A percentile compares a stretch with the other conserved stretches of the same genome.
These are phyloP conservation scores for Phytophthora capsici DNA, from an alignment of 352 stramenopile genomes.

Conservation along the genomic window DNA sequence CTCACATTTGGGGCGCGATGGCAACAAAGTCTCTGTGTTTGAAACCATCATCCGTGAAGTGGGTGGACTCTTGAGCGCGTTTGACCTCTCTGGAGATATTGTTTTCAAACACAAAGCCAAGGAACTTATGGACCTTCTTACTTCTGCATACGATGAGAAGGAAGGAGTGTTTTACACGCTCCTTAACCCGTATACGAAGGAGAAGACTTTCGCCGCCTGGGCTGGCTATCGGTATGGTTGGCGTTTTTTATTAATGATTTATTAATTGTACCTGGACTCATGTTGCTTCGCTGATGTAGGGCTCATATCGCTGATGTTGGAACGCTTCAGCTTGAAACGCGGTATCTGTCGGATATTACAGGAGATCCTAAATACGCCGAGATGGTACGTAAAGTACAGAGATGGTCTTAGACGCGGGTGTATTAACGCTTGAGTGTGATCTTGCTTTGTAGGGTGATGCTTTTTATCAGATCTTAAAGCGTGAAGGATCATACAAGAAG, in stretches of 20 bases:
- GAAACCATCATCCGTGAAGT: conserved; percentile 99
- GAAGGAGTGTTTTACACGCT: conserved; percentile 92
- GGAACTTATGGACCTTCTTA: conserved; percentile 80
- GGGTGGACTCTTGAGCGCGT: conserved; percentile 96
- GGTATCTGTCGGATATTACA: conserved; percentile 83
- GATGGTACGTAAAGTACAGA: conserved; percentile 41
- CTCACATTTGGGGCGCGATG: conserved; percentile 65
- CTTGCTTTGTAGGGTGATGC: conserved; percentile 57
- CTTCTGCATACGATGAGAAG: conserved; percentile 89
- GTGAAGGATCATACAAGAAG: conserved; percentile 72
- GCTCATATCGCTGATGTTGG: conserved; percentile 83
- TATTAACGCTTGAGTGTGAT: too few relatives aligned
- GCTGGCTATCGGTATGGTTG: conserved; percentile 42
- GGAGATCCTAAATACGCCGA: conserved; percentile 74
- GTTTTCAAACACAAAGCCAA: conserved; percentile 93
- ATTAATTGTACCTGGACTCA: background rate
- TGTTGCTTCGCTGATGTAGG: conserved; percentile 24
- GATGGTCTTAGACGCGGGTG: too few relatives aligned
- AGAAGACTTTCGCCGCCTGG: conserved; percentile 50
- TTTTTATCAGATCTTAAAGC: conserved; percentile 77
- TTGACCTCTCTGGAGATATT: conserved; percentile 87
- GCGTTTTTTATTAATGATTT: background rate
- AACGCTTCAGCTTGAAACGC: conserved; percentile 85
- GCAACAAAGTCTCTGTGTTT: conserved; percentile 93
- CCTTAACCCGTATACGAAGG: conserved; percentile 87